Evolutionary conservation across 2,329 filamentous ascomycete genomes (phyloP).

Genomic region (Helicocarpus griseus): DNA sequence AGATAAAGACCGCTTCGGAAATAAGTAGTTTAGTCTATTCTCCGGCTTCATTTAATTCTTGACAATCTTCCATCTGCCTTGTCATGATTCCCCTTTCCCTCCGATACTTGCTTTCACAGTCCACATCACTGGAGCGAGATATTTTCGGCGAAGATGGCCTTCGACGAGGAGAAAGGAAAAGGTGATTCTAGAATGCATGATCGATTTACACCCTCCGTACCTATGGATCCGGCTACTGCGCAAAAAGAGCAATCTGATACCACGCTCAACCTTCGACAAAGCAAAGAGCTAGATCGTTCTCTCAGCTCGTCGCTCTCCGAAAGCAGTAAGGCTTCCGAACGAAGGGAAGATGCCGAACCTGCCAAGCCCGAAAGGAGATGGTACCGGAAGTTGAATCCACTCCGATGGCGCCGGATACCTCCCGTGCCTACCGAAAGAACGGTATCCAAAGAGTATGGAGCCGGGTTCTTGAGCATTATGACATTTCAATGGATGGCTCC

Average conservation of each 20-base stretch:
- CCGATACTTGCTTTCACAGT: neutral
- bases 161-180: neutral
- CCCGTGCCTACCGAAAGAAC: slow-evolving; percentile 45
- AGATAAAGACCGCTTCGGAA: too few relatives aligned
- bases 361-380: slow-evolving; percentile 20
- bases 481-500: slow-evolving; percentile 88
- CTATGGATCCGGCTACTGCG: neutral
- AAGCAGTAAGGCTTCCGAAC: neutral
- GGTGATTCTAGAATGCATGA: neutral
- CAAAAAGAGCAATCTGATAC: neutral
- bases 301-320: neutral
- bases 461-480: slow-evolving; percentile 62
- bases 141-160: neutral
- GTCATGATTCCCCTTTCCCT: neutral
- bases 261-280: neutral
- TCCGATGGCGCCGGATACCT: slow-evolving; percentile 41
- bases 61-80: neutral
- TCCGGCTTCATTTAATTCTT: neutral
- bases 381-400: slow-evolving; percentile 34
- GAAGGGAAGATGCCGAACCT: neutral
- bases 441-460: slow-evolving; percentile 60
- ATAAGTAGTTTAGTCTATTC: too few relatives aligned
- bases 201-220: neutral
- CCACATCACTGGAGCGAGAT: neutral
- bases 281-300: neutral